A percentile compares a stretch with the other conserved stretches of the same genome.
These are phyloP conservation scores for Sclerotinia spermophila DNA, from an alignment of 2,329 filamentous ascomycete species.

Conservation along the genomic window DNA sequence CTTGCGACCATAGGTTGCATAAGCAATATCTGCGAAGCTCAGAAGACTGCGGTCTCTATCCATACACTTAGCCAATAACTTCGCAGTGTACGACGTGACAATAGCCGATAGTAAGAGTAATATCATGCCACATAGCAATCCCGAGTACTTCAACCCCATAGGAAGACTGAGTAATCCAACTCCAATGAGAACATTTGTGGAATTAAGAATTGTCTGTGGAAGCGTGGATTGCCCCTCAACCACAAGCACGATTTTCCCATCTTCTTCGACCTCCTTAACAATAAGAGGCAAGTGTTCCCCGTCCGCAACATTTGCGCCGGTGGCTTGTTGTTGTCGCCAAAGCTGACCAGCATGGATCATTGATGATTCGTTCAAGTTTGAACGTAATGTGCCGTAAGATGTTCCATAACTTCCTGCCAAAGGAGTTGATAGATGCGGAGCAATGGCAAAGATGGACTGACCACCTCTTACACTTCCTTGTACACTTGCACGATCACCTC, in stretches of 20 bases:
- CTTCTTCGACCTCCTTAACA: conserved; percentile 86
- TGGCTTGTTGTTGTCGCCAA: conserved; percentile 48
- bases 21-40: conserved; percentile 92
- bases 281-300: conserved; percentile 70
- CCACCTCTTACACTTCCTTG: conserved; percentile 38
- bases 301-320: conserved; percentile 45
- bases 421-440: conserved; percentile 61
- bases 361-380: conserved; percentile 39
- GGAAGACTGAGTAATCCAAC: conserved; percentile 87
- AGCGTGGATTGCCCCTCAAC: conserved; percentile 93
- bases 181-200: conserved; percentile 76
- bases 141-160: conserved; percentile 80
- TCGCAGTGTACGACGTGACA: conserved; percentile 82
- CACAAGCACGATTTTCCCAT: conserved; percentile 77
- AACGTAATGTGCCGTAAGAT: conserved; percentile 52
- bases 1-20: conserved; percentile 78
- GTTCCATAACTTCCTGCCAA: conserved; percentile 69
- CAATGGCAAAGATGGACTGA: conserved; percentile 53
- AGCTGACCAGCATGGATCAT: conserved; percentile 51
- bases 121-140: conserved; percentile 78
- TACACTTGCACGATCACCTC: conserved; percentile 28
- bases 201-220: conserved; percentile 94
- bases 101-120: conserved; percentile 71
- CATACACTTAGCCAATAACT: conserved; percentile 80
- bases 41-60: conserved; percentile 81